phyloP scores from a whole-genome alignment of 2,329 filamentous ascomycete species.

The Pezicula rhizophila region DNA sequence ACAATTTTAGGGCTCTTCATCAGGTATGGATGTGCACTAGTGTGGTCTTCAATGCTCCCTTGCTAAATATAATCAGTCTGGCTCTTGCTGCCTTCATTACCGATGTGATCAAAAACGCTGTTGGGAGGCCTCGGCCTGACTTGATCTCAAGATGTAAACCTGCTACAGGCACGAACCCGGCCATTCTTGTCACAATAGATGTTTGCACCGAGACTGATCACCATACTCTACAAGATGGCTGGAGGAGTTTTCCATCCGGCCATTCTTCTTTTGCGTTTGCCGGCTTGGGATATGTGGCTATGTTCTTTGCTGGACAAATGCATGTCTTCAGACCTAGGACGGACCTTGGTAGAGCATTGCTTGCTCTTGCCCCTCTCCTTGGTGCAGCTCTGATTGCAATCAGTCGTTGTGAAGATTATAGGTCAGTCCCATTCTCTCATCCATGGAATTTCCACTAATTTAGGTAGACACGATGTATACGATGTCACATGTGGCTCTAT shows the following conservation, averaged over 20 bases:
- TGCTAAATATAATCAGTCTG: slow-evolving; percentile 32
- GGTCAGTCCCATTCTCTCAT: slow-evolving; percentile 23
- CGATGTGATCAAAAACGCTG: slow-evolving; percentile 79
- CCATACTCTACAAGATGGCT: slow-evolving; percentile 72
- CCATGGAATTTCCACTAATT: neutral
- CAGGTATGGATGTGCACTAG: slow-evolving; percentile 29
- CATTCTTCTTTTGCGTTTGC: slow-evolving; percentile 76
- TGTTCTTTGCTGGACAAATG: slow-evolving; percentile 64
- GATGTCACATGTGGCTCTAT: slow-evolving; percentile 58
- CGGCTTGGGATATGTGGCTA: slow-evolving; percentile 67
- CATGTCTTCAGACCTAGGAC: slow-evolving; percentile 42
- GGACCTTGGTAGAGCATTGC: slow-evolving; percentile 49
- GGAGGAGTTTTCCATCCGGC: slow-evolving; percentile 77
- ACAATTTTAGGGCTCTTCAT: slow-evolving; percentile 77
- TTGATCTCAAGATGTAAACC: slow-evolving; percentile 84
- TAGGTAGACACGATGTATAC: slow-evolving; percentile 54
- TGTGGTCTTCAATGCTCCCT: neutral
- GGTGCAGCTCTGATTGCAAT: slow-evolving; percentile 64
- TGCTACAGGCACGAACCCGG: slow-evolving; percentile 36
- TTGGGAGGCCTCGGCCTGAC: slow-evolving; percentile 71
- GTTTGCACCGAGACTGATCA: slow-evolving; percentile 68
- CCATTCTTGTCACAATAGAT: slow-evolving; percentile 54
- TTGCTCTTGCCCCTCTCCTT: slow-evolving; percentile 53
- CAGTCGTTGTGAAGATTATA: slow-evolving; percentile 62
- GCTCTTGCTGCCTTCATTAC: slow-evolving; percentile 78